Evolutionary conservation across 2,329 filamentous ascomycete genomes (phyloP), one percentile per base, ranked within the genome.

Genomic region (Zasmidium angulare): DNA sequence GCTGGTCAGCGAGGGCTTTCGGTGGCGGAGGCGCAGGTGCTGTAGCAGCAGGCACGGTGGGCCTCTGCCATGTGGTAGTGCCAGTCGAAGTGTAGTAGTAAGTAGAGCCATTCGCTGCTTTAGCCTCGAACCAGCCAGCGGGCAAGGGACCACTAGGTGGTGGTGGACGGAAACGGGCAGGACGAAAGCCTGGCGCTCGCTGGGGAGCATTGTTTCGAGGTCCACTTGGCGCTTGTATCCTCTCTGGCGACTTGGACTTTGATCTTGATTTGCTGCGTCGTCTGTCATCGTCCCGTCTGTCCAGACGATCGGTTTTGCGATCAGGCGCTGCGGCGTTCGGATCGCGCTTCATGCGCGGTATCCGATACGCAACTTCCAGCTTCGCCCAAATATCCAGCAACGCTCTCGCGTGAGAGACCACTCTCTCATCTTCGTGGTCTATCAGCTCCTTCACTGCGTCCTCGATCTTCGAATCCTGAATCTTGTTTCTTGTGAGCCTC

Each of bases 391-490:
- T 88, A 9, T 91, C 86, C 24, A 97, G 78, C 36, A 99, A 80
- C 49, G 84, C 82, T 56, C 83, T 83, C 3, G 93, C 86, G 69
- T 88, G 88, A 20, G 84, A 82, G 23, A 87, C 83, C 20, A 99
- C 90, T 60, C 89, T 83, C 62, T 91, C 86, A 53, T 75, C 71
- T 36, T 72, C 71, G 70, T 96, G 88, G 9, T 87, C 85, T 12
- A 77, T 77, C 53, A 98, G 78, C 2, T 83, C 82, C 69, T 90
- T 81, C 46, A 99, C 84, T 0, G 89, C 89, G 1, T 87, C 82
- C 74, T 98, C 95, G 62, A 99, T 97, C 69, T 96, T 96, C 9
- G 95, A 96, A 70, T 96, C 93, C 65, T 90, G 88, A 59, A 99
- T 97, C 77, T 99, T 99, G 81, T 99, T 99, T 60, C 91, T 88